Percentiles rank a stretch among this genome's conserved stretches.
phyloP scores from a whole-genome alignment of 257 asterid genomes.

The Capsicum rhomboideum region DNA sequence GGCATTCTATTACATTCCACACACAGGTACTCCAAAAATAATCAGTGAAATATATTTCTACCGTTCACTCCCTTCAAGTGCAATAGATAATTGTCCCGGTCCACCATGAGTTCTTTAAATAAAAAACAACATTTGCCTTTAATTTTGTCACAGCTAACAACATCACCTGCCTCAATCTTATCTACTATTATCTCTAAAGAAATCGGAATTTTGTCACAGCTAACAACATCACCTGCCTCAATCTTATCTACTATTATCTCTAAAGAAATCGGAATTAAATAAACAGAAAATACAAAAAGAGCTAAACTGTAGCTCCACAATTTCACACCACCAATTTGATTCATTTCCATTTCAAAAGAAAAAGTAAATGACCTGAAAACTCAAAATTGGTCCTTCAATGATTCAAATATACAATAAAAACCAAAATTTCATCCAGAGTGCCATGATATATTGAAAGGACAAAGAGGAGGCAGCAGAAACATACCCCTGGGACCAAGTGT shows the following conservation, averaged over 20 bases:
- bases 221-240: not conserved
- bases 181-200: not conserved
- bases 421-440: not conserved
- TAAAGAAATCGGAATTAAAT: not conserved
- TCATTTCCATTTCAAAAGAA: not conserved
- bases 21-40: not conserved
- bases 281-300: not conserved
- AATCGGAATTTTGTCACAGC: not conserved
- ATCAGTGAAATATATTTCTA: not conserved
- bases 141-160: not conserved
- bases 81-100: not conserved
- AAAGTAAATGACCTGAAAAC: not conserved
- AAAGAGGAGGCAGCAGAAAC: not conserved
- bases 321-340: not conserved
- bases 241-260: not conserved
- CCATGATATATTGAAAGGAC: not conserved
- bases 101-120: not conserved
- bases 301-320: not conserved
- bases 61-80: not conserved
- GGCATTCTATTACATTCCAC: not conserved
- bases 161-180: not conserved
- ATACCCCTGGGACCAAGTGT: constrained; percentile 98
- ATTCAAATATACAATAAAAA: not conserved
- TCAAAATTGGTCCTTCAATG: not conserved
- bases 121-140: not conserved